Percentiles rank a stretch among this genome's conserved stretches.
Evolutionary conservation across 2,329 filamentous ascomycete genomes (phyloP).

Genomic region (Penicillium sp.): DNA sequence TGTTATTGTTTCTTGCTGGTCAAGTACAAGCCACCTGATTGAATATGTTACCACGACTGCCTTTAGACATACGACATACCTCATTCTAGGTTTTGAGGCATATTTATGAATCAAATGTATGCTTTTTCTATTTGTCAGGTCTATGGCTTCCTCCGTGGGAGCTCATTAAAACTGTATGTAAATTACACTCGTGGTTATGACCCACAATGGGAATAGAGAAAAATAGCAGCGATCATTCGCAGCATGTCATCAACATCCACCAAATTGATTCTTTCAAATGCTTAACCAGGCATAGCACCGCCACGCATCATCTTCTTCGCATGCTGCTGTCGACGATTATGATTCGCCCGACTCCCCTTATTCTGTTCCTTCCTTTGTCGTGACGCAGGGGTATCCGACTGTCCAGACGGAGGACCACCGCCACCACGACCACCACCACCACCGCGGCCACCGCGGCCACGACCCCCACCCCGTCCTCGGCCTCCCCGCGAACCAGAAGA

Average conservation of each 20-base stretch:
- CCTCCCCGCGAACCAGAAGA: constrained; percentile 35
- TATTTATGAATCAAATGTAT: constrained; percentile 15
- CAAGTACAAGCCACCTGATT: constrained; percentile 8
- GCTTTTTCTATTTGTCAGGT: not conserved
- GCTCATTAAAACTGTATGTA: not conserved
- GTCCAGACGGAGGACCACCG: constrained; percentile 32
- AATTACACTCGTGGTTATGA: constrained; percentile 1
- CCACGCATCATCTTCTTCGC: constrained; percentile 60
- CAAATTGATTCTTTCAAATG: not conserved
- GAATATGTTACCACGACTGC: constrained; percentile 6
- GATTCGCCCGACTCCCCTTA: constrained; percentile 78
- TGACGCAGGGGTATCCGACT: constrained; percentile 65
- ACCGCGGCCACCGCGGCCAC: constrained; percentile 51
- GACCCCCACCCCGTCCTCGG: constrained; percentile 44
- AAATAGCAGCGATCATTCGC: not conserved
- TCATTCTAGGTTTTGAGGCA: not conserved
- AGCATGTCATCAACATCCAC: not conserved
- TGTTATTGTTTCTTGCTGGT: constrained; percentile 5
- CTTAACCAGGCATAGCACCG: constrained; percentile 41
- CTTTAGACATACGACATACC: not conserved
- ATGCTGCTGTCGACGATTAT: constrained; percentile 71
- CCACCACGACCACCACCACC: constrained; percentile 52
- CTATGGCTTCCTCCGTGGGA: not conserved
- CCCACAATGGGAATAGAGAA: not conserved
- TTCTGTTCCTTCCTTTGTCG: constrained; percentile 75